Evolutionary conservation across 345 rosid species (phyloP), one percentile per base, ranked within the genome.

Genomic region (Populus deltoides): DNA sequence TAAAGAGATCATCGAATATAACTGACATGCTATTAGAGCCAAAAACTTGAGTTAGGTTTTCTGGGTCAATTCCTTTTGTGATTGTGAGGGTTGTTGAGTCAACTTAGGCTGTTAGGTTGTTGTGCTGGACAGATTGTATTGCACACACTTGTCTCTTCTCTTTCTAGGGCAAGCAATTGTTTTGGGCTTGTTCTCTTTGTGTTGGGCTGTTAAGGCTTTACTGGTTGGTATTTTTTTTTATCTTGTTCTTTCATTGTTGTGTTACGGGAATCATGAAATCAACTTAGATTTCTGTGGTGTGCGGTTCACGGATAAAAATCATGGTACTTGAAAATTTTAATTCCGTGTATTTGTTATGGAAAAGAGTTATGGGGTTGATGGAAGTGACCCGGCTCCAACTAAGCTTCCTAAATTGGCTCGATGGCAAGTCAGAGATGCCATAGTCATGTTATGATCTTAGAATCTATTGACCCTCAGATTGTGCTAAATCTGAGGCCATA

Each of bases 291-390:
- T 15, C 4, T 43, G 63, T 20, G 2, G 36, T 36, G 33, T 67
- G 2, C 3, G 20, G 1, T 76, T 80, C 12, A 68, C 22, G 2
- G 43, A 35, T 20, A 79, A 82, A 17, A 78, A 75, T 18, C 75
- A 69, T 78, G 66, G 62, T 8, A 3, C 71, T 0, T 83, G 76
- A 55, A 69, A 76, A 31, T 79, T 79, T 27, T 53, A 83, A 38
- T 76, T 79, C 31, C 31, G 7, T 41, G 20, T 75, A 0, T 75
- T 59, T 72, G 43, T 83, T 13, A 45, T 1, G 53, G 73, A 31
- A 76, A 80, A 1, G 53, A 79, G 20, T 39, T 76, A 1, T 73
- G 53, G 53, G 70, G 78, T 73, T 0, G 63, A 79, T 76, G 38
- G 45, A 0, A 67, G 70, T 76, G 24, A 25, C 29, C 68, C 2